Base-by-base conservation (phyloP, 1,284 basidiomycete genomes). In the Salmacisia buchloeana region DNA sequence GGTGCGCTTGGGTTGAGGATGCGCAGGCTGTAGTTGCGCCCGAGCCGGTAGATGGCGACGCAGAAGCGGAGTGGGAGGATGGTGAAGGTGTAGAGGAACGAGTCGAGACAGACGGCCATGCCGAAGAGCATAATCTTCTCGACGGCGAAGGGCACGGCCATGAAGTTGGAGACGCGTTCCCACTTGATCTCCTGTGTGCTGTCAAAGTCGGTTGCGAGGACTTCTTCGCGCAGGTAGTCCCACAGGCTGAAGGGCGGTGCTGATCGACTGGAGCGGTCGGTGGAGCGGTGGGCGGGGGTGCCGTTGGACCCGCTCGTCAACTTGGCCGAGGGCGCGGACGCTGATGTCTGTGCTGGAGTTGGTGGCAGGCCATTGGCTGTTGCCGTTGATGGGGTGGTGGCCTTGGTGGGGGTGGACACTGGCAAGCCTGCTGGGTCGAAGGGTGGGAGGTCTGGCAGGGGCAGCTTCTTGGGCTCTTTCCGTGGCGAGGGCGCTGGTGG, bases 111-210 rank as follows among this genome's bases (percentile, higher is more conserved):
- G 45, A 98, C 86, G 36, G 96, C 83, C 71, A 92, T 91, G 12
- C 96, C 96, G 78, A 98, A 96, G 35, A 89, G 83, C 58, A 97
- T 59, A 63, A 90, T 92, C 85, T 96, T 94, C 80, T 99, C 96
- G 69, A 96, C 87, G 18, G 92, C 93, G 7, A 93, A 78, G 0
- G 96, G 96, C 43, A 98, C 92, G 62, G 86, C 89, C 66, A 99
- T 82, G 77, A 98, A 99, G 81, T 98, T 98, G 77, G 91, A 89
- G 58, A 99, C 94, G n/a, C 96, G 84, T 75, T 98, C 96, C 90
- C 92, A 92, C 81, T 93, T 93, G 70, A 93, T 82, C 77, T 94
- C 92, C 75, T 94, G 91, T 66, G 92, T 89, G 0, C 89, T 91
- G 79, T 94, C 92, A 79, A 92, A 90, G 82, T 94, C 92, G 34